A percentile compares a stretch with the other conserved stretches of the same genome.
Evolutionary conservation across 2,329 filamentous ascomycete species (phyloP).

Genomic region (Fusarium tupiense): DNA sequence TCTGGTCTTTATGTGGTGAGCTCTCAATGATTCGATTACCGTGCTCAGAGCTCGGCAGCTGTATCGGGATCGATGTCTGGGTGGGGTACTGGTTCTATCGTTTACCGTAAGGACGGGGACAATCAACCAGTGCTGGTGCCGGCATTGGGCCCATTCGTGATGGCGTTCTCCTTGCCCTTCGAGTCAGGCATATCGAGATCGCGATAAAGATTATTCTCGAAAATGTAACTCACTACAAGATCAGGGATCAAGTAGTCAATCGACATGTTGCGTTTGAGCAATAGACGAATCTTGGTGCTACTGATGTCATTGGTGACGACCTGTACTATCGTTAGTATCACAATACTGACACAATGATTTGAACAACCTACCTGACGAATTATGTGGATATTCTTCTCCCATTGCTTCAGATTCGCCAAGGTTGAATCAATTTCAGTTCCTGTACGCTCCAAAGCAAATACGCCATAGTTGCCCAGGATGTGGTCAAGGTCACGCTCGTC

Average conservation of each 20-base stretch:
- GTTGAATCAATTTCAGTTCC: slow-evolving; percentile 92
- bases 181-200: slow-evolving; percentile 52
- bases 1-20: slow-evolving; percentile 12
- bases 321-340: slow-evolving; percentile 50
- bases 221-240: slow-evolving; percentile 79
- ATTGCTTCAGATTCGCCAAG: slow-evolving; percentile 80
- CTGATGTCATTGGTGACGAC: slow-evolving; percentile 85
- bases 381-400: slow-evolving; percentile 86
- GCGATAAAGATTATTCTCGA: slow-evolving; percentile 71
- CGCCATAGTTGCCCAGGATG: slow-evolving; percentile 84
- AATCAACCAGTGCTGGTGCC: slow-evolving; percentile 45
- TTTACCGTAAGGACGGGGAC: not conserved
- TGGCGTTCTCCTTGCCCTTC: slow-evolving; percentile 41
- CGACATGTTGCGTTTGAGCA: slow-evolving; percentile 82
- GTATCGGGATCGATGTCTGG: slow-evolving; percentile 1
- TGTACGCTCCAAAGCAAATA: slow-evolving; percentile 86
- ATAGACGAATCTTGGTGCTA: slow-evolving; percentile 83
- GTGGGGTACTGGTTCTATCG: slow-evolving; percentile 8
- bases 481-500: slow-evolving; percentile 85
- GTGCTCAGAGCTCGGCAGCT: slow-evolving; percentile 7
- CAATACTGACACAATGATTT: not conserved
- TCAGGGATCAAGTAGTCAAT: slow-evolving; percentile 78
- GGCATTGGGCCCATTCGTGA: slow-evolving; percentile 16
- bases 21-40: slow-evolving; percentile 7
- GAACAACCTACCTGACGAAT: slow-evolving; percentile 65